phyloP scores from a whole-genome alignment of 345 rosid genomes.

The Hibiscus syriacus region DNA sequence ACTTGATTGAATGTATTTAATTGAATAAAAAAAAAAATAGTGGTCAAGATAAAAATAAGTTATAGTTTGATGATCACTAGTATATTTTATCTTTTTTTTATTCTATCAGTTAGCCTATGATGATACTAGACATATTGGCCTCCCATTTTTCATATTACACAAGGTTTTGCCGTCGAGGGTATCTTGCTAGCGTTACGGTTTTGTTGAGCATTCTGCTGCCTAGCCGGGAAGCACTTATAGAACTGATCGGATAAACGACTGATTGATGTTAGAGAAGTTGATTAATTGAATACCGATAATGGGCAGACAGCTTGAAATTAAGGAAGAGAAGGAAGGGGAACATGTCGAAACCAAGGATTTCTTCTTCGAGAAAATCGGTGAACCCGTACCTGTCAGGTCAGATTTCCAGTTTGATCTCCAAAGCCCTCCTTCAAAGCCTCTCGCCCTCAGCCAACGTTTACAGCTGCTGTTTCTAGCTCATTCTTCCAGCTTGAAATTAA shows the following conservation, averaged over 20 bases:
- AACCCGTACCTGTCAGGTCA: constrained; percentile 38
- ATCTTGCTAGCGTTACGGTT: background rate
- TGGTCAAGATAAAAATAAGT: too few relatives aligned
- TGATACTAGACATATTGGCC: too few relatives aligned
- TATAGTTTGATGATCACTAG: too few relatives aligned
- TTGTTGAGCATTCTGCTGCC: constrained; percentile 18
- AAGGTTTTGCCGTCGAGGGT: background rate
- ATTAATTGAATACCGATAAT: constrained; percentile 5
- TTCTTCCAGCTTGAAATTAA: constrained; percentile 29
- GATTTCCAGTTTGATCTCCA: constrained; percentile 35
- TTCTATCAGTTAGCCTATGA: too few relatives aligned
- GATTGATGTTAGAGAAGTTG: background rate
- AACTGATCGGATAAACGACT: background rate
- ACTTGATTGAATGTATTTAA: too few relatives aligned
- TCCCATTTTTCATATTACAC: background rate
- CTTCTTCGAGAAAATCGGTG: constrained; percentile 71
- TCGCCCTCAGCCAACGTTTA: constrained; percentile 54
- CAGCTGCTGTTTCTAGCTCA: constrained; percentile 60
- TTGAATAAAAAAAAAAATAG: too few relatives aligned
- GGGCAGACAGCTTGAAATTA: constrained; percentile 26
- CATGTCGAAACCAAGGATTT: constrained; percentile 40
- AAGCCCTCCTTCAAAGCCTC: constrained; percentile 63
- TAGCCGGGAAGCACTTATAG: background rate
- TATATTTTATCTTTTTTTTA: too few relatives aligned
- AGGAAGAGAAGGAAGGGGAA: constrained; percentile 60